Conservation (phyloP, 192 early-diverging fungal genomes). For the Entomortierella lignicola region DNA sequence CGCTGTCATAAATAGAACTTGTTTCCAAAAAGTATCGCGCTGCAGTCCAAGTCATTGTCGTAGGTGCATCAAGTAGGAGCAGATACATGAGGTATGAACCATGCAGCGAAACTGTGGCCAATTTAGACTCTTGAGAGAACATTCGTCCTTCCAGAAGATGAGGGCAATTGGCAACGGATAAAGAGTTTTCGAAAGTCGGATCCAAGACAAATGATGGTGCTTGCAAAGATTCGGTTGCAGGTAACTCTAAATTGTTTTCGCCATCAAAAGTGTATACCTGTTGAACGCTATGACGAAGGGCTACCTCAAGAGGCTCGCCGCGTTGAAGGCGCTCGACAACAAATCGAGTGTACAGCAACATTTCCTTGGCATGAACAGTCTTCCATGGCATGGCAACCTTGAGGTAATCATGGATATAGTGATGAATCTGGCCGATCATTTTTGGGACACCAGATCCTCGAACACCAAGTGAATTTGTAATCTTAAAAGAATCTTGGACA, state of each 20-base stretch:
- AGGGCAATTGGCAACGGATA: constrained; percentile 59
- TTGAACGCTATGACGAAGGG: constrained; percentile 57
- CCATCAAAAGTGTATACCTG: constrained; percentile 59
- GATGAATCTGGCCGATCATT: constrained; percentile 57
- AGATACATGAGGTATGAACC: constrained; percentile 65
- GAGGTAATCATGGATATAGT: constrained; percentile 44
- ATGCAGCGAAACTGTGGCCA: constrained; percentile 65
- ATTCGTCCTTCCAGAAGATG: constrained; percentile 61
- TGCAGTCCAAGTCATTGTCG: constrained; percentile 33
- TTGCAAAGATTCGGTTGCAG: constrained; percentile 8
- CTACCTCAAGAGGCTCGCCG: constrained; percentile 54
- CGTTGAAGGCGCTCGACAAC: constrained; percentile 64
- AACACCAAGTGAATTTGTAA: constrained; percentile 61
- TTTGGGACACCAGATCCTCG: constrained; percentile 53
- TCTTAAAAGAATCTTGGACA: constrained; percentile 58
- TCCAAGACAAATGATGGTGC: constrained; percentile 26
- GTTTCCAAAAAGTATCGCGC: constrained; percentile 65
- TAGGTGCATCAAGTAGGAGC: constrained; percentile 39
- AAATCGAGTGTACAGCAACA: constrained; percentile 57
- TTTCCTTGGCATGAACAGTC: constrained; percentile 58
- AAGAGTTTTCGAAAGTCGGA: constrained; percentile 13
- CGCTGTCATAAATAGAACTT: constrained; percentile 53
- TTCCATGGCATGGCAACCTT: constrained; percentile 34
- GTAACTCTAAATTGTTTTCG: constrained; percentile 25
- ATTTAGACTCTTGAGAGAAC: constrained; percentile 65